Evolutionary conservation across 1,139 yeast genomes (phyloP).

Genomic region (Sugiyamaella grinbergsii): DNA sequence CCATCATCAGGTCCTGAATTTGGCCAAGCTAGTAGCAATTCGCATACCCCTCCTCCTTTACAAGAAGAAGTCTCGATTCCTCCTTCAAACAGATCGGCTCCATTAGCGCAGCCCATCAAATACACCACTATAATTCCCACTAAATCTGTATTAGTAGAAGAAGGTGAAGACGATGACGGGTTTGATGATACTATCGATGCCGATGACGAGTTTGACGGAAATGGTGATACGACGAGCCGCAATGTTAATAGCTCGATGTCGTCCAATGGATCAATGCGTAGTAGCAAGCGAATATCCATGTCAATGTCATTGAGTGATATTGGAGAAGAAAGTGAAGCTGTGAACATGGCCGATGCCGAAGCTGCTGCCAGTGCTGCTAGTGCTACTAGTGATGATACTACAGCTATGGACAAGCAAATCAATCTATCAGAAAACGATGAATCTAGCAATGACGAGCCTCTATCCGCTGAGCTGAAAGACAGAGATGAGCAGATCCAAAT

Average conservation of each 20-base stretch:
- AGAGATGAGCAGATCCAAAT: slow-evolving; percentile 39
- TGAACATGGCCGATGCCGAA: slow-evolving; percentile 7
- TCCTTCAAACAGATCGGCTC: slow-evolving; percentile 21
- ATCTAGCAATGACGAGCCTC: slow-evolving; percentile 1
- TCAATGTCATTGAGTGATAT: slow-evolving; percentile 23
- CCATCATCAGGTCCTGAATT: not conserved
- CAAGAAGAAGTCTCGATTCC: slow-evolving; percentile 24
- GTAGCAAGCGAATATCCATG: slow-evolving; percentile 13
- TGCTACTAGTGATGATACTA: not conserved
- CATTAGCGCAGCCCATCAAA: slow-evolving; percentile 29
- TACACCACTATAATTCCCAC: slow-evolving; percentile 38
- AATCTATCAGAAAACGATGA: slow-evolving; percentile 1
- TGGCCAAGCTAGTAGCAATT: not conserved
- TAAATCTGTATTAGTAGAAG: slow-evolving; percentile 39
- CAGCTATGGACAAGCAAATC: not conserved
- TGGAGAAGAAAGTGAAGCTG: slow-evolving; percentile 26
- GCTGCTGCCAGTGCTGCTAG: slow-evolving; percentile 1
- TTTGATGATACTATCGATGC: slow-evolving; percentile 22
- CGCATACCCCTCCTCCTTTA: slow-evolving; percentile 18
- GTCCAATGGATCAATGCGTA: slow-evolving; percentile 14
- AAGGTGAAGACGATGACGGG: slow-evolving; percentile 34
- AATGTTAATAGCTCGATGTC: not conserved
- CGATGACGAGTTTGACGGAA: slow-evolving; percentile 32
- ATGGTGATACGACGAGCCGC: slow-evolving; percentile 24
- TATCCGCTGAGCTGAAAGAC: slow-evolving; percentile 28